These are phyloP conservation scores for Hypoxylon perforatum DNA, from an alignment of 495 filamentous ascomycete species.

Conservation along the genomic window DNA sequence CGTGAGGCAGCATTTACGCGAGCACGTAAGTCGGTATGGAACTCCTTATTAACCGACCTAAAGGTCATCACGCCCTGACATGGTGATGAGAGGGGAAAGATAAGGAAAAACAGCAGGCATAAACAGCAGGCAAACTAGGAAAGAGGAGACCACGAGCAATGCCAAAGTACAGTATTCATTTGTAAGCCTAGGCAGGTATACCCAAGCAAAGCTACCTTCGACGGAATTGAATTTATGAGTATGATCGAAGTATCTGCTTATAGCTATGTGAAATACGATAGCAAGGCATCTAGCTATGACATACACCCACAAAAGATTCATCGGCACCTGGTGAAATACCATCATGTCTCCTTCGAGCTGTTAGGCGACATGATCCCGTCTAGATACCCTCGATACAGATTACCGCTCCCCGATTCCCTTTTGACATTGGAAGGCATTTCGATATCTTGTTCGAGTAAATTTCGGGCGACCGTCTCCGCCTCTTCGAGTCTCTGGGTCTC, in stretches of 20 bases:
- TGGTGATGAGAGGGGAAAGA: too few species aligned
- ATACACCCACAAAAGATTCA: neutral
- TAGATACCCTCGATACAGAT: constrained; percentile 38
- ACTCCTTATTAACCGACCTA: too few species aligned
- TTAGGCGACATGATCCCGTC: constrained; percentile 24
- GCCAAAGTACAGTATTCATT: too few species aligned
- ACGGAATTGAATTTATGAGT: too few species aligned
- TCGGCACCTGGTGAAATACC: neutral
- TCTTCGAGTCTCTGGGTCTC: constrained; percentile 71
- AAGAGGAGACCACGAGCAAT: too few species aligned
- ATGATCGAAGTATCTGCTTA: neutral
- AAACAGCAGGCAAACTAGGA: too few species aligned
- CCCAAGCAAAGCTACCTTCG: too few species aligned
- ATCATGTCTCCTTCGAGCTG: neutral
- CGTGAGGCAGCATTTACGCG: too few species aligned
- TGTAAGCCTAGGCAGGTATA: too few species aligned
- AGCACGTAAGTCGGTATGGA: too few species aligned
- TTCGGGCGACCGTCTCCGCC: constrained; percentile 58
- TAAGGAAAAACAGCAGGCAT: too few species aligned
- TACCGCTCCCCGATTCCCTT: neutral
- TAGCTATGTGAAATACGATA: neutral
- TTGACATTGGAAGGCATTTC: constrained; percentile 21
- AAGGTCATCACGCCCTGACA: too few species aligned
- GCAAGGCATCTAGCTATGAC: neutral
- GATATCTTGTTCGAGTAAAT: constrained; percentile 44